Evolutionary conservation across 176 grass and related monocot genomes (phyloP).

Genomic region (Triticum monococcum): DNA sequence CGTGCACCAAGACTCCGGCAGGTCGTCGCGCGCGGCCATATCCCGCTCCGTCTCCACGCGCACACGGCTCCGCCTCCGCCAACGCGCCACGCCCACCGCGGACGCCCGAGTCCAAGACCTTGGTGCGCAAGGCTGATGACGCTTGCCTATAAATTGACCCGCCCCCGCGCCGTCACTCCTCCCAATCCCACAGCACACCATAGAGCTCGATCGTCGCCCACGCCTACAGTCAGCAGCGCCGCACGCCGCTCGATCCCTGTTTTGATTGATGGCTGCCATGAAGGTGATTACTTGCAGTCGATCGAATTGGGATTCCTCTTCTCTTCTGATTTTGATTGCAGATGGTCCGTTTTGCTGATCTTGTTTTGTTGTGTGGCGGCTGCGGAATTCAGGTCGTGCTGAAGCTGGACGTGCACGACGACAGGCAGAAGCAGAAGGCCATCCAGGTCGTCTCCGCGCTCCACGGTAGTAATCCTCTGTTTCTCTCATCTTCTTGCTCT

Average conservation of each 20-base stretch:
- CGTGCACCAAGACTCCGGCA: too few species aligned
- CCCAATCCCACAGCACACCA: not conserved
- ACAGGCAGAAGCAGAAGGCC: slow-evolving; percentile 78
- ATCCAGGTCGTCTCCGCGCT: slow-evolving; percentile 58
- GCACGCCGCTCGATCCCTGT: not conserved
- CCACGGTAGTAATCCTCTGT: slow-evolving; percentile 21
- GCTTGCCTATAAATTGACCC: not conserved
- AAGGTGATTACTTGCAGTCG: not conserved
- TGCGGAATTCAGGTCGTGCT: slow-evolving; percentile 42
- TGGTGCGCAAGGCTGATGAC: too few species aligned
- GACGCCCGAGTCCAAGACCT: too few species aligned
- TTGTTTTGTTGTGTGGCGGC: too few species aligned
- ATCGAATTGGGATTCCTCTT: not conserved
- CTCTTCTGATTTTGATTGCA: not conserved
- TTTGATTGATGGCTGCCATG: not conserved
- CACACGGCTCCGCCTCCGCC: not conserved
- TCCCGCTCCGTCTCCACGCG: not conserved
- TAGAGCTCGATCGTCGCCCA: not conserved
- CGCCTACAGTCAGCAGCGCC: not conserved
- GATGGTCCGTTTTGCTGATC: not conserved
- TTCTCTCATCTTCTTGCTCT: not conserved
- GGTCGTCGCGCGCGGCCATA: too few species aligned
- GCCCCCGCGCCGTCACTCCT: not conserved
- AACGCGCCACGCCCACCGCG: too few species aligned
- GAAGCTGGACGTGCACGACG: slow-evolving; percentile 80